Base-by-base conservation (phyloP, 179 eudicot species). In the Sideroxylon spinosum region DNA sequence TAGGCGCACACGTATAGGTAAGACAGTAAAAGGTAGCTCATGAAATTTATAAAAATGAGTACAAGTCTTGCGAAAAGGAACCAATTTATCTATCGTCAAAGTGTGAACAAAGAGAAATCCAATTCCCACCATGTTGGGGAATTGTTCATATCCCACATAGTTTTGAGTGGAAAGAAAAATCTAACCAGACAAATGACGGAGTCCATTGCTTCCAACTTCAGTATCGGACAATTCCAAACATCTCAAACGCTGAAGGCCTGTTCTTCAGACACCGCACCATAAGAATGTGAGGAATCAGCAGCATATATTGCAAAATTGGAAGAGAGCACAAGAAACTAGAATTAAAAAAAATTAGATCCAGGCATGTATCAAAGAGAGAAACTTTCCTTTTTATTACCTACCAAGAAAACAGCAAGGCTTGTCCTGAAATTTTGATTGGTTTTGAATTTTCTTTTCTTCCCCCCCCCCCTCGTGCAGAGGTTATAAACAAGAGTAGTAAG, bases 221-320 rank as follows among this genome's bases (percentile, higher is more conserved):
- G 97, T 93, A 80, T 93, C 97, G 72, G 97, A 93, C 79, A 93
- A 71, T 82, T 90, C 96, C 87, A 93, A 80, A 80, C 59, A 82
- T 82, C 86, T 91, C 85, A 93, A 80, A 50, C 71, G 86, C 73
- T 78, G 66, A 69, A 93, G 90, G 52, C 96, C 97, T 93, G 79
- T 25, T 26, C 50, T n/a, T 59, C 52, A 73, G 50, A 56, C 11
- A 56, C 17, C 49, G 19, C 20, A 59, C 77, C 52, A 32, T 19
- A 74, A 74, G 55, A 28, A 60, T 37, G 19, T 6, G n/a, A 74
- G 53, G n/a, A 62, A 65, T 19, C 44, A 37, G 44, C 69, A 50
- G 65, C 61, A 73, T 72, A 48, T 63, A 26, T 26, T 8, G 76
- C 17, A 52, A 23, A 68, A 50, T 22, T 50, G 26, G 14, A 46